These are phyloP conservation scores for Pythium coloratum DNA, from an alignment of 352 stramenopile genomes.

Conservation along the genomic window DNA sequence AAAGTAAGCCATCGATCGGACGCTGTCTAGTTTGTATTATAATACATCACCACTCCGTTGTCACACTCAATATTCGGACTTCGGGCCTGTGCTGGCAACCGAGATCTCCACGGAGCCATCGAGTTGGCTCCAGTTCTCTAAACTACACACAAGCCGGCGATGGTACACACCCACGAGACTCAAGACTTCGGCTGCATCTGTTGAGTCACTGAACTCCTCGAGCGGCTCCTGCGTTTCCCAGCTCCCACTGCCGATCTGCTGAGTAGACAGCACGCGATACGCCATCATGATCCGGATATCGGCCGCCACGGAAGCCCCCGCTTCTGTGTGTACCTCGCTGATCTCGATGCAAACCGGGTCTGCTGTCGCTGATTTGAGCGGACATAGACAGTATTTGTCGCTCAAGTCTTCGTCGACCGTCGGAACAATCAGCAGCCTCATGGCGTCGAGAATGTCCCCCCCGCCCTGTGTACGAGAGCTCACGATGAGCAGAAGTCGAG, in stretches of 20 bases:
- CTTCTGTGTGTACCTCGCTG: neutral
- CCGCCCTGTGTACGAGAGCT: constrained; percentile 65
- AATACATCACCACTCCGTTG: neutral
- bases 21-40: neutral
- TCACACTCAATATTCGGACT: neutral
- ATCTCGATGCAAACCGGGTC: constrained; percentile 47
- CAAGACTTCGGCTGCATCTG: constrained; percentile 7
- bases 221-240: neutral
- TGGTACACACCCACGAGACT: constrained; percentile 12
- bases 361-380: constrained; percentile 34
- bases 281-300: constrained; percentile 25
- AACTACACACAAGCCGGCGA: constrained; percentile 10
- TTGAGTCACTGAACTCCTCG: neutral
- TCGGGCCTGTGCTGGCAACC: neutral
- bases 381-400: constrained; percentile 55
- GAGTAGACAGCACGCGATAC: constrained; percentile 20
- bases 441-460: constrained; percentile 65
- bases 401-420: neutral
- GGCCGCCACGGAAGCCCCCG: neutral
- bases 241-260: neutral
- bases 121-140: constrained; percentile 22
- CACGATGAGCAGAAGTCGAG: constrained; percentile 52
- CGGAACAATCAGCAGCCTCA: constrained; percentile 47
- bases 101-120: constrained; percentile 20
- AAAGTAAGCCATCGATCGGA: constrained; percentile 3